Percentiles rank a stretch among this genome's conserved stretches.
Conservation (phyloP, 345 rosid species). For the Dipteronia sinensis region DNA sequence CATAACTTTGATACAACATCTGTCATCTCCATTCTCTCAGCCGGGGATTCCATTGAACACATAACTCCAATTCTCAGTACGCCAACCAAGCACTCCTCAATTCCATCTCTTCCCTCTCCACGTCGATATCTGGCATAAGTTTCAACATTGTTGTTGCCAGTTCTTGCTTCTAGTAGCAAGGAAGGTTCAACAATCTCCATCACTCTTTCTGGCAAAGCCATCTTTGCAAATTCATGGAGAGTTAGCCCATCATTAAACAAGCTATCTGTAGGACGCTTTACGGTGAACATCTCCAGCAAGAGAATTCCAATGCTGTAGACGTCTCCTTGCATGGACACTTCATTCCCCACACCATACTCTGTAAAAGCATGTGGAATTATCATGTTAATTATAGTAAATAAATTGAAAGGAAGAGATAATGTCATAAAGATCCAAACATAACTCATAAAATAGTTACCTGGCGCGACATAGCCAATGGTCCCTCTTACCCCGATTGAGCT, state of each 20-base stretch:
- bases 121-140: background rate
- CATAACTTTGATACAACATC: background rate
- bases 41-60: background rate
- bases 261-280: background rate
- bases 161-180: background rate
- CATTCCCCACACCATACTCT: background rate
- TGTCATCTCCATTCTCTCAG: background rate
- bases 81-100: background rate
- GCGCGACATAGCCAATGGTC: too few relatives aligned
- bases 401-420: too few relatives aligned
- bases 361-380: background rate
- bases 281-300: background rate
- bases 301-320: slow-evolving; percentile 1
- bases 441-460: background rate
- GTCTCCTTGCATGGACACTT: background rate
- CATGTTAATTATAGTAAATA: background rate
- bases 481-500: too few relatives aligned
- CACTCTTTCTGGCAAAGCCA: background rate
- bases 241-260: background rate
- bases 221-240: background rate
- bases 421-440: background rate
- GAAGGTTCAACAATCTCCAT: slow-evolving; percentile 8
- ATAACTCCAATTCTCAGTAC: background rate
- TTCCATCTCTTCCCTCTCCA: too few relatives aligned
- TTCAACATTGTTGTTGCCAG: too few relatives aligned